phyloP scores from a whole-genome alignment of 352 stramenopile species.

The Phytophthora citrophthora region DNA sequence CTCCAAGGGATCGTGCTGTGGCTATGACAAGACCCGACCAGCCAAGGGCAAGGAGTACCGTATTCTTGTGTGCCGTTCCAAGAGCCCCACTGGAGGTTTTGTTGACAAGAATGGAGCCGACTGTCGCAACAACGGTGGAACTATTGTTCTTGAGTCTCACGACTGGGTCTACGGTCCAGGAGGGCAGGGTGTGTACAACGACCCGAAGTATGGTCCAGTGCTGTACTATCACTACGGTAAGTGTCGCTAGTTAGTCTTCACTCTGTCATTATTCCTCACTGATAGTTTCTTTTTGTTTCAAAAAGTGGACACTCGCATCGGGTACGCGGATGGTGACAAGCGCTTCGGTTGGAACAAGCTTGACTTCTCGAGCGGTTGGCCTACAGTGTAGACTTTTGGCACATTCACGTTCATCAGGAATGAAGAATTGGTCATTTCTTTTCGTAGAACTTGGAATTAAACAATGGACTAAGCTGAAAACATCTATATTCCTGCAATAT shows the following conservation, averaged over 20 bases:
- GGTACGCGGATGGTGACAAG: constrained; percentile 57
- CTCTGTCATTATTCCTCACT: not conserved
- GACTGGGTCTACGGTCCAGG: constrained; percentile 52
- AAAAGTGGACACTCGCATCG: constrained; percentile 51
- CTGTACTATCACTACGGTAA: constrained; percentile 67
- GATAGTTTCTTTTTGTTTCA: not conserved
- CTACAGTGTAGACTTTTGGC: constrained; percentile 29
- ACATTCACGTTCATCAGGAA: no score
- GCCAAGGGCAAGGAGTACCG: constrained; percentile 55
- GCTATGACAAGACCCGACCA: constrained; percentile 33
- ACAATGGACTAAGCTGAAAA: no score
- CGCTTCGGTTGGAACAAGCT: constrained; percentile 61
- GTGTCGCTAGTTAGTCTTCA: not conserved
- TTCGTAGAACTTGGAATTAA: not conserved
- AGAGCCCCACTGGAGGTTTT: constrained; percentile 40
- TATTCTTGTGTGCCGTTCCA: constrained; percentile 50
- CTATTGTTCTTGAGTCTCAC: constrained; percentile 50
- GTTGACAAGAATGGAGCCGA: constrained; percentile 40
- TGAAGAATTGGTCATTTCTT: not conserved
- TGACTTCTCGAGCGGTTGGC: constrained; percentile 56
- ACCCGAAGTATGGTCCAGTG: constrained; percentile 47
- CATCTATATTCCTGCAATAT: constrained; percentile 16
- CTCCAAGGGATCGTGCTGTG: constrained; percentile 50
- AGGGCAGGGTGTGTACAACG: constrained; percentile 54
- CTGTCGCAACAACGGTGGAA: constrained; percentile 47